Evolutionary conservation across 75 land plant genomes (phyloP).

Genomic region (Cryptomeria japonica): DNA sequence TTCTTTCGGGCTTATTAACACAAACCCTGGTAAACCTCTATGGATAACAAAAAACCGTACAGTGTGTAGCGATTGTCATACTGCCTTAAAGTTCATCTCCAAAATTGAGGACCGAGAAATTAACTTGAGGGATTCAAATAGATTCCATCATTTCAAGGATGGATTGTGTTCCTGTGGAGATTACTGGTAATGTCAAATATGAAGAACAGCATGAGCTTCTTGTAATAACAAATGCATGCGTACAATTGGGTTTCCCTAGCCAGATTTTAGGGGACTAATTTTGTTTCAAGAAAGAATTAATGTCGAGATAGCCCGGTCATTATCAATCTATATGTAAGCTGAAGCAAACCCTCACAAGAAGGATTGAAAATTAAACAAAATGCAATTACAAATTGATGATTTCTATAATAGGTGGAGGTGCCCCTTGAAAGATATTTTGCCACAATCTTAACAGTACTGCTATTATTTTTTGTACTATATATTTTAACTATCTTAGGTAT

Average conservation of each 20-base stretch:
- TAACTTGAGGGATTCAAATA: slow-evolving; percentile 21
- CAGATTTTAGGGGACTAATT: not conserved
- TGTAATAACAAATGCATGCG: not conserved
- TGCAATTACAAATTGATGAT: not conserved
- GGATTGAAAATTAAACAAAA: not conserved
- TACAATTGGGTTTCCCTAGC: not conserved
- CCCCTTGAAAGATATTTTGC: not conserved
- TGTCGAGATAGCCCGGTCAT: not conserved
- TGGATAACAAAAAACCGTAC: slow-evolving; percentile 22
- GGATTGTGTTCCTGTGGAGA: slow-evolving; percentile 33
- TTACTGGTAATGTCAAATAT: slow-evolving; percentile 20
- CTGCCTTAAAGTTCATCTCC: slow-evolving; percentile 26
- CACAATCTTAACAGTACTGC: not conserved
- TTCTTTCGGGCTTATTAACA: slow-evolving; percentile 27
- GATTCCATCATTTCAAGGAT: slow-evolving; percentile 25
- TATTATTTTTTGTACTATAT: not conserved
- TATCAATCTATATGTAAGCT: not conserved
- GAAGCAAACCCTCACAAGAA: not conserved
- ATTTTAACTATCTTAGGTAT: not conserved
- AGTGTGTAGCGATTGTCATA: slow-evolving; percentile 27
- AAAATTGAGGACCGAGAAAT: slow-evolving; percentile 19
- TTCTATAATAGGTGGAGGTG: not conserved
- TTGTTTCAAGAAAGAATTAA: not conserved
- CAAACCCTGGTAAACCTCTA: slow-evolving; percentile 21
- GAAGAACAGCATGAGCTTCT: not conserved